Evolutionary conservation across 1,284 basidiomycete species (phyloP), one percentile per base, ranked within the genome.

Genomic region (Trichosporon coremiiforme): DNA sequence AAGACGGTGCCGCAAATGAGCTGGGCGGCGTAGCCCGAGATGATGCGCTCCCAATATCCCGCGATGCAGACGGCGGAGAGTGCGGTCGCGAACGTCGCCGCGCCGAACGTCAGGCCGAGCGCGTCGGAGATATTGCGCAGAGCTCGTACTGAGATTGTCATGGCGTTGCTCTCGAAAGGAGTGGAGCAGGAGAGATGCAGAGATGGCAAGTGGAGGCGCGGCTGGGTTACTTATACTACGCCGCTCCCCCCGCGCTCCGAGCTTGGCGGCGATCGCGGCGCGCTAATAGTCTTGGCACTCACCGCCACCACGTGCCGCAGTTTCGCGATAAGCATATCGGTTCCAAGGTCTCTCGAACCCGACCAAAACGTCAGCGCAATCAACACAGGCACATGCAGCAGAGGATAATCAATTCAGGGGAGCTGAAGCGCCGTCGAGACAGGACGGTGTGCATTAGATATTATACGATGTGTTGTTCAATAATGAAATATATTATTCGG

Each of bases 181-280:
- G 50, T 20, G 20, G n/a, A 10, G 9, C 7, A 53, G n/a, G 22
- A 6, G 50, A 20, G 4, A 17, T n/a, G 33, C 33, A 10, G 36
- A 38, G 9, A 38, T 38, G 3, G 13, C 36, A 4, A 13, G 36
- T 10, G 36, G 36, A 38, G 36, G 36, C 36, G 36, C 9, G 36
- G 36, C 36, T 35, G 33, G 33, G 33, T 35, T 35, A 35, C 33
- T 35, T 35, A 35, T 35, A 35, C 33, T 35, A 8, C 33, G 33
- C 33, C 33, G 33, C 33, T 35, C 2, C 2, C 33, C 33, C 33
- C 33, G 17, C 15, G 15, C 45, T 47, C 45, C 8, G 50, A 53
- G 50, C 50, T 17, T 4, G 17, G 50, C 50, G 50, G 50, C 50
- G 50, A 53, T 53, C 50, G 50, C 50, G 22, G 50, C 50, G 50